Percentiles rank a stretch among this genome's conserved stretches.
Conservation (phyloP, 2,329 filamentous ascomycete species). For the Aspergillus fischeri region DNA sequence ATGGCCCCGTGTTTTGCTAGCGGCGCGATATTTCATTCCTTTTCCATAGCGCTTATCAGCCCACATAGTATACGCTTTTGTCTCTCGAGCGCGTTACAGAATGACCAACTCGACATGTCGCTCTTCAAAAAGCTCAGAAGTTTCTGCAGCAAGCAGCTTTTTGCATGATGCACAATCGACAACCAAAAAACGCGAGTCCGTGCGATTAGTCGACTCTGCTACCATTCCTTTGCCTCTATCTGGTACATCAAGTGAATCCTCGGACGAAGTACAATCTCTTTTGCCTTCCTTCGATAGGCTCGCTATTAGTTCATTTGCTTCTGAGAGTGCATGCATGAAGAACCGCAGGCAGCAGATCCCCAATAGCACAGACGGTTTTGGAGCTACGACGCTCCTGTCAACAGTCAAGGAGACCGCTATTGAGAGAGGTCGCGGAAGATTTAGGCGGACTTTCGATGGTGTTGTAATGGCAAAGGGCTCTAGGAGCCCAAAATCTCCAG, state of each 20-base stretch:
- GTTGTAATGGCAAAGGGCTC: slow-evolving; percentile 9
- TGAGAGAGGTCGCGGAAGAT: slow-evolving; percentile 12
- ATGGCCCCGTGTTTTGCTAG: neutral
- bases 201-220: neutral
- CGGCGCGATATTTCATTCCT: neutral
- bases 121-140: neutral
- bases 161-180: neutral
- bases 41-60: neutral
- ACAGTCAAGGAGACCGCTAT: neutral
- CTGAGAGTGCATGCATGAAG: neutral
- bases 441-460: slow-evolving; percentile 13
- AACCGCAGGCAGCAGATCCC: neutral
- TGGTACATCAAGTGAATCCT: neutral
- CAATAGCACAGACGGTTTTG: neutral
- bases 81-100: neutral
- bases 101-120: neutral
- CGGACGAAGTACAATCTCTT: neutral
- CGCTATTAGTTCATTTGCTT: neutral
- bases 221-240: neutral
- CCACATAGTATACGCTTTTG: neutral
- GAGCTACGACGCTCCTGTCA: neutral
- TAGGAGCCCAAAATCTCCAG: slow-evolving; percentile 39
- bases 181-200: neutral
- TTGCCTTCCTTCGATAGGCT: neutral
- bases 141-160: neutral